Evolutionary conservation across 2,329 filamentous ascomycete species (phyloP).

Genomic region (Trichoderma sp.): DNA sequence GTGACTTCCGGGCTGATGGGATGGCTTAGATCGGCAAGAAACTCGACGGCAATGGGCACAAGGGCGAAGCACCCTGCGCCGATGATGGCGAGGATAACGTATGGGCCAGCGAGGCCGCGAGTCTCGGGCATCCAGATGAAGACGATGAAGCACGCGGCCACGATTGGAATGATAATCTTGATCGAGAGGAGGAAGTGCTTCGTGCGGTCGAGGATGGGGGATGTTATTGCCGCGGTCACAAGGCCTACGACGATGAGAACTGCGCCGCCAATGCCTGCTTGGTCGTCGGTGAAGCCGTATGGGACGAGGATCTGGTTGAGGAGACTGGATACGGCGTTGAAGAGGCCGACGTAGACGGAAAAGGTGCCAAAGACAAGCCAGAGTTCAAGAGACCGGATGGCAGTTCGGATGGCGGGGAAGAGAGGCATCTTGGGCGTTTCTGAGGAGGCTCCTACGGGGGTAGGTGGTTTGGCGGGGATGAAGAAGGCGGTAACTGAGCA

Average conservation of each 20-base stretch:
- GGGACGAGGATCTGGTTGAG: constrained; percentile 88
- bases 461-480: constrained; percentile 74
- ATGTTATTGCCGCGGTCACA: constrained; percentile 70
- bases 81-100: constrained; percentile 71
- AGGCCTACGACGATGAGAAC: constrained; percentile 88
- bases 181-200: constrained; percentile 76
- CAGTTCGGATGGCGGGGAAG: constrained; percentile 51
- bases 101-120: constrained; percentile 65
- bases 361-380: constrained; percentile 84
- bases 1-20: constrained; percentile 86
- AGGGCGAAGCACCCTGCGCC: constrained; percentile 80
- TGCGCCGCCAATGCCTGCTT: constrained; percentile 88
- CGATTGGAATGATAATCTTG: constrained; percentile 72
- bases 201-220: constrained; percentile 80
- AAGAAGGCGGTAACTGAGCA: constrained; percentile 77
- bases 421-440: constrained; percentile 58
- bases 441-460: constrained; percentile 71
- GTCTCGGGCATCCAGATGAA: constrained; percentile 77
- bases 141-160: constrained; percentile 70
- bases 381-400: constrained; percentile 66
- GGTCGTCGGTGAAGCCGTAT: constrained; percentile 78
- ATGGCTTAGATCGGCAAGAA: constrained; percentile 82
- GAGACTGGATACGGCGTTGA: constrained; percentile 87
- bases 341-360: constrained; percentile 81
- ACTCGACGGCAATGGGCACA: constrained; percentile 83